Evolutionary conservation across 2,329 filamentous ascomycete species (phyloP).

Genomic region (Cucurbitaria berberidis): DNA sequence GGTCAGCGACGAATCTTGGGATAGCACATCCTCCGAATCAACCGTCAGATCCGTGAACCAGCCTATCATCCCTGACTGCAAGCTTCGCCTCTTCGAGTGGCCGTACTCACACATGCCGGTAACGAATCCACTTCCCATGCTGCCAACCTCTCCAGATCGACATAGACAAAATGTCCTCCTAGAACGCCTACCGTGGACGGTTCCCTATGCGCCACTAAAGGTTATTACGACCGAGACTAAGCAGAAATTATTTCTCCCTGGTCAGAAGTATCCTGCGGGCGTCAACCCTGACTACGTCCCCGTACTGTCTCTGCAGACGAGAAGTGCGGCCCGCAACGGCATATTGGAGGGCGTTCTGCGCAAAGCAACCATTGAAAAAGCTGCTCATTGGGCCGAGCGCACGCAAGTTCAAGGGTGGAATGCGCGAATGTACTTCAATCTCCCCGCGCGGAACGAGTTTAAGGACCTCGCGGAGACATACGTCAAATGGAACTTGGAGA

Average conservation of each 20-base stretch:
- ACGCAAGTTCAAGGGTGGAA: conserved; percentile 37
- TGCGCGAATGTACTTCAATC: conserved; percentile 36
- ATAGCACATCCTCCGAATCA: conserved; percentile 25
- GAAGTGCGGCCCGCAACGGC: conserved; percentile 34
- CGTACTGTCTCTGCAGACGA: conserved; percentile 16
- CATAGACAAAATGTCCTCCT: not conserved
- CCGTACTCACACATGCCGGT: conserved; percentile 21
- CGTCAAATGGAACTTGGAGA: conserved; percentile 19
- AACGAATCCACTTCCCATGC: not conserved
- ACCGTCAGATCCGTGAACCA: not conserved
- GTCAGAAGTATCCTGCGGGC: conserved; percentile 18
- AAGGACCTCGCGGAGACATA: conserved; percentile 27
- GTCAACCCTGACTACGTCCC: conserved; percentile 33
- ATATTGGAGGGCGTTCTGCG: conserved; percentile 24
- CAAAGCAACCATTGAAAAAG: conserved; percentile 33
- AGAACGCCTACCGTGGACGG: conserved; percentile 13
- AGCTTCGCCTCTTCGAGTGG: conserved; percentile 39
- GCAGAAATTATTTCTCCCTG: conserved; percentile 35
- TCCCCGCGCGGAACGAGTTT: conserved; percentile 9
- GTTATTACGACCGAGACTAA: conserved; percentile 27
- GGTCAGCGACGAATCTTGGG: conserved; percentile 28
- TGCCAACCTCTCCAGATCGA: not conserved
- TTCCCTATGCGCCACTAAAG: conserved; percentile 33
- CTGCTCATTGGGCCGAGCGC: conserved; percentile 31
- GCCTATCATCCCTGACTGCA: conserved; percentile 17